Evolutionary conservation across 345 rosid genomes (phyloP), one percentile per base, ranked within the genome.

Genomic region (Linum tenue): DNA sequence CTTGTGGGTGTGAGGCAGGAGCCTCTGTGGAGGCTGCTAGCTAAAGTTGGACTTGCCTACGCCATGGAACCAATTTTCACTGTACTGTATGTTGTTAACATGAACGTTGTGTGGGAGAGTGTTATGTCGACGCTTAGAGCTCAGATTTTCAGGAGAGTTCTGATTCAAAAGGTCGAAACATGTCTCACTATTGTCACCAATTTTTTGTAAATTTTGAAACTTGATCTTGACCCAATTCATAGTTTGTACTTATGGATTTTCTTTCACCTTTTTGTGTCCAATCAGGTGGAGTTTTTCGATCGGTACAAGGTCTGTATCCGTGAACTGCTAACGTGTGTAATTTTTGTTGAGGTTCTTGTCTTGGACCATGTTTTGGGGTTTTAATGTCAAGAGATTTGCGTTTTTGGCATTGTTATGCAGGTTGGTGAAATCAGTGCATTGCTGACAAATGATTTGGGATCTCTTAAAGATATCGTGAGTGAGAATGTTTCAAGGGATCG

Each of bases 401-500:
- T 22, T 22, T 22, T 22, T 11, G 37, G 15, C 11, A 9, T 38
- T 57, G 59, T 39, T 48, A 42, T 56, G 7, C 63, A 92, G 98
- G 96, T 89, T 53, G 97, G 97, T 35, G 98, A 92, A 77, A 84
- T 90, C 58, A 82, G 85, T 39, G 94, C 88, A 44, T 77, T 90
- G 76, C 79, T 92, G 63, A 90, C 97, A 35, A 83, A 94, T 76
- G 98, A 92, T 80, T 85, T 92, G 84, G 96, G 94, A 66, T 80
- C 97, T 65, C 75, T 90, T 48, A 90, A 92, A 72, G 74, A 80
- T 73, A 66, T 86, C 59, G 89, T 92, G 69, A 86, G 88, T 17
- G 98, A 92, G 79, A 92, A 92, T 73, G 79, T 85, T 76, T 88
- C 97, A 31, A 82, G 98, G 72, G 98, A 90, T 78, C 98, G 98